Conservation (phyloP, 78 protist genomes). For the Monocercomonoides exilis region DNA sequence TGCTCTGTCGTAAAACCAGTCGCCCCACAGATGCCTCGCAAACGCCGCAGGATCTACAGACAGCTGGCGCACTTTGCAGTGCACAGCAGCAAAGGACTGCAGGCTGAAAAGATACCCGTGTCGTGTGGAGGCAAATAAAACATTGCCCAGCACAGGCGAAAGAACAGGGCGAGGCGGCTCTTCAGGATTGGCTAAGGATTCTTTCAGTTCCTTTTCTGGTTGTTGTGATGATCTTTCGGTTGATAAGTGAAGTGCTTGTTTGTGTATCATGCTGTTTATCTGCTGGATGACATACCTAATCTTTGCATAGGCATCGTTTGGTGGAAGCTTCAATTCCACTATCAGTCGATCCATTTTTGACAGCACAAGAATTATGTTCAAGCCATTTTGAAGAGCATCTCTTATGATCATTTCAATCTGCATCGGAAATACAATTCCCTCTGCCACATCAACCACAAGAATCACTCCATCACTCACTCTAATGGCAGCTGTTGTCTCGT, state of each 20-base stretch:
- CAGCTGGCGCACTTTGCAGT: constrained; percentile 11
- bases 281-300: constrained; percentile 52
- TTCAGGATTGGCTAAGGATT: no score
- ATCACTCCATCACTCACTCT: constrained; percentile 84
- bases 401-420: constrained; percentile 60
- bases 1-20: constrained; percentile 49
- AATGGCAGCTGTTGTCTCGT: constrained; percentile 71
- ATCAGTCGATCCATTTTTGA: constrained; percentile 85
- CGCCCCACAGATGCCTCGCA: constrained; percentile 90
- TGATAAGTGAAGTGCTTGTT: neutral
- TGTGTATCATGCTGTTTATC: neutral
- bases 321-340: constrained; percentile 89
- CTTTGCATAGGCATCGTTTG: constrained; percentile 88
- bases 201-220: no score
- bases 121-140: constrained; percentile 13
- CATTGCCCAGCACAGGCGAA: constrained; percentile 25
- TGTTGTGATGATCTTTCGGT: no score
- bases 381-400: constrained; percentile 47
- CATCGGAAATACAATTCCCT: constrained; percentile 76
- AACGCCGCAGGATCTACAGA: constrained; percentile 38
- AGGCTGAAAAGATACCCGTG: constrained; percentile 11
- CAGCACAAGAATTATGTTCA: constrained; percentile 35
- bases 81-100: constrained; percentile 66
- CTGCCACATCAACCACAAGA: constrained; percentile 85
- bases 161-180: constrained; percentile 13